Evolutionary conservation across 176 grass and related monocot genomes (phyloP).

Genomic region (Elaeis guineensis): DNA sequence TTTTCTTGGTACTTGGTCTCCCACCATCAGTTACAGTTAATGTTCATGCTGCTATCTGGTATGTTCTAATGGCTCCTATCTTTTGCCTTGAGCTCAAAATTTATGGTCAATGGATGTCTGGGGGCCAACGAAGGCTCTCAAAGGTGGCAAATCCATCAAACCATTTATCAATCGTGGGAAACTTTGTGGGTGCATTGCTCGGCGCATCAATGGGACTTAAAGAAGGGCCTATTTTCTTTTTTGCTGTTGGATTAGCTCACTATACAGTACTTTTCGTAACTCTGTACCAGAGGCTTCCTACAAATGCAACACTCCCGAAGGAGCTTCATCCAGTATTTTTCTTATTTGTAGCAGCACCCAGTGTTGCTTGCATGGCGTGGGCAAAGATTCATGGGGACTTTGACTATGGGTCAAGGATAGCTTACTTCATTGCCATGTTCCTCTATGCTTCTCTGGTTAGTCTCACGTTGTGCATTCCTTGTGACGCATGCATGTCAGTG

Average conservation of each 20-base stretch:
- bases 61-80: conserved; percentile 77
- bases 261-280: conserved; percentile 95
- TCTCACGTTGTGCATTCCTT: background rate
- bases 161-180: conserved; percentile 82
- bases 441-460: conserved; percentile 83
- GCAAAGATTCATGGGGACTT: conserved; percentile 69
- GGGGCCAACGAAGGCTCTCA: conserved; percentile 53
- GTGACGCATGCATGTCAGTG: no score
- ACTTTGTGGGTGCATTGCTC: conserved; percentile 85
- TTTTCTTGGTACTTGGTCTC: conserved; percentile 55
- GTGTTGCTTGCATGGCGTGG: conserved; percentile 84
- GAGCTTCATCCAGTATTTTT: conserved; percentile 98
- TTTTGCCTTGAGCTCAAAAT: conserved; percentile 89
- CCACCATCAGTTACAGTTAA: conserved; percentile 26
- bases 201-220: conserved; percentile 67
- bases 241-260: conserved; percentile 78
- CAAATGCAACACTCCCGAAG: conserved; percentile 78
- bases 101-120: conserved; percentile 98
- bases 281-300: conserved; percentile 89
- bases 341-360: conserved; percentile 84
- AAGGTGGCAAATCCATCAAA: conserved; percentile 93
- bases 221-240: conserved; percentile 86
- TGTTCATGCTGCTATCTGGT: conserved; percentile 33
- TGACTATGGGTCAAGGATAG: conserved; percentile 52
- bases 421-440: conserved; percentile 89